Conservation (phyloP, 148 eudicot species). For the Agrostemma githago region DNA sequence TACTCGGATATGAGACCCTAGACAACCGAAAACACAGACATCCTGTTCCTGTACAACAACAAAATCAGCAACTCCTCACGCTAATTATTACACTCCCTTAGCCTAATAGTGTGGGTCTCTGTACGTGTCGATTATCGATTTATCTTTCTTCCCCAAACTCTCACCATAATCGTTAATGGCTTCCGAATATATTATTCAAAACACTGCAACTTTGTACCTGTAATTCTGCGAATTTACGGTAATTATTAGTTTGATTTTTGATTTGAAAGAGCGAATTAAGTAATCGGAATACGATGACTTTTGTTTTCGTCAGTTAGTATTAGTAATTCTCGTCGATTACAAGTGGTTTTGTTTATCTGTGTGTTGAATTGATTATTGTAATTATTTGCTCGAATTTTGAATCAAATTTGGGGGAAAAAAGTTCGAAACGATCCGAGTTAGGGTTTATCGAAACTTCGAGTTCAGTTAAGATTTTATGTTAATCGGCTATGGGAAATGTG, state of each 20-base stretch:
- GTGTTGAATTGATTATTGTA: neutral
- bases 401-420: neutral
- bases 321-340: too few species aligned
- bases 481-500: constrained; percentile 15
- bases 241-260: neutral
- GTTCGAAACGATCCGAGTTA: constrained; percentile 8
- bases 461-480: neutral
- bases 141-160: neutral
- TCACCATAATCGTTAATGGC: neutral
- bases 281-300: too few species aligned
- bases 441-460: constrained; percentile 8
- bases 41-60: neutral
- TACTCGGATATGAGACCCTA: too few species aligned
- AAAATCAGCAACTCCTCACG: neutral
- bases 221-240: neutral
- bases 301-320: too few species aligned
- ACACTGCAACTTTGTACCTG: too few species aligned
- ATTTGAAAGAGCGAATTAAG: too few species aligned
- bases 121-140: too few species aligned
- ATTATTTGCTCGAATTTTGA: constrained; percentile 12
- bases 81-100: neutral
- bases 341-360: too few species aligned
- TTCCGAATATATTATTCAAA: too few species aligned
- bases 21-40: neutral
- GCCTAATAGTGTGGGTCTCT: too few species aligned